Base-by-base conservation (phyloP, 345 rosid genomes). In the Linum usitatissimum region DNA sequence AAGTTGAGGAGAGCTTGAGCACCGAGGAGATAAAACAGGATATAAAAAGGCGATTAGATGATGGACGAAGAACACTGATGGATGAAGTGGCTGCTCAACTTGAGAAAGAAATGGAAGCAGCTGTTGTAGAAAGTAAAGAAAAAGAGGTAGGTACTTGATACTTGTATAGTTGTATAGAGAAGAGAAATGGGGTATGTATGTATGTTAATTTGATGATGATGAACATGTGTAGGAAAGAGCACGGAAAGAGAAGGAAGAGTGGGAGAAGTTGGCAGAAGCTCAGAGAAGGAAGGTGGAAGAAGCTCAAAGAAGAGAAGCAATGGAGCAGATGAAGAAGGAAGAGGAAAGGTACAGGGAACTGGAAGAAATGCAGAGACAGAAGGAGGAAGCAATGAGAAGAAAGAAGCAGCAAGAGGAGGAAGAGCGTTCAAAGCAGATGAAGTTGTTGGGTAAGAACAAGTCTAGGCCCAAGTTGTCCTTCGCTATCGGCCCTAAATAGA, bases 391-490 rank as follows among this genome's bases (percentile, higher is more conserved):
- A 1, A 68, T 82, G 90, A 75, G 84, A 68, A 77, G 85, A 80
- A 90, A 84, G 85, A 87, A 86, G 68, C 90, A 84, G 10, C 87
- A 87, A 76, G 95, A 93, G 81, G 99, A 90, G 53, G 95, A 87
- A 78, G 97, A 90, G 59, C 88, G 99, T 12, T 58, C 57, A 18
- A 86, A 90, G 59, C 97, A 87, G 84, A 83, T 87, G 91, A 90
- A 86, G 73, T 76, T 93, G 63, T 72, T 93, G 79, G 99, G 99
- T 51, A 93, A 93, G 86, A 93, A 93, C 85, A 93, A 93, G 66
- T 76, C 91, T 31, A 79, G 97, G 30, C 97, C 99, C 0, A 93
- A 93, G 76, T 75, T 93, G 59, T 93, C 97, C 3, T 93, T 93
- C 51, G 97, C 92, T 2, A 59, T 93, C 7, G 89, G 93, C 65